phyloP scores from a whole-genome alignment of 305 asterid genomes.

The Fraxinus albicans region DNA sequence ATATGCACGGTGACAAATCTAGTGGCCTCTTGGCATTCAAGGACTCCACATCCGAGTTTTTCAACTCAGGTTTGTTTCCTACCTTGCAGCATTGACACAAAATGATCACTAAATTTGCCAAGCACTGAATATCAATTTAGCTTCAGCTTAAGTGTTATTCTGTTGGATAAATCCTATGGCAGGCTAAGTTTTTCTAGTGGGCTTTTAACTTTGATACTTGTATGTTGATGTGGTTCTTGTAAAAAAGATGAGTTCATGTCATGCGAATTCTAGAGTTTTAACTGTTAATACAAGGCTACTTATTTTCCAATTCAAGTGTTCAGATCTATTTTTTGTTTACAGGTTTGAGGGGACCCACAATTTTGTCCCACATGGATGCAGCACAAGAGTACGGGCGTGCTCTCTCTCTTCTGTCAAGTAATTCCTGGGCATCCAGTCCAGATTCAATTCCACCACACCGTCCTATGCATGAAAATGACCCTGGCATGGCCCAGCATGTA shows the following conservation, averaged over 20 bases:
- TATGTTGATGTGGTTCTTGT: background rate
- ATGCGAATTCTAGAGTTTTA: background rate
- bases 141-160: background rate
- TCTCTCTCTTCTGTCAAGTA: slow-evolving; percentile 99
- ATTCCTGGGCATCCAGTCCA: slow-evolving; percentile 59
- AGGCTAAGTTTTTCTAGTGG: background rate
- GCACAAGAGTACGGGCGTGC: slow-evolving; percentile 71
- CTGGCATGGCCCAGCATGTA: slow-evolving; percentile 32
- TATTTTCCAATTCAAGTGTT: background rate
- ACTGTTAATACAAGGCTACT: background rate
- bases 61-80: slow-evolving; percentile 52
- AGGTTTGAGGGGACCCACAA: slow-evolving; percentile 61
- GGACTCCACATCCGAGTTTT: slow-evolving; percentile 44
- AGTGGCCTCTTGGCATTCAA: slow-evolving; percentile 42
- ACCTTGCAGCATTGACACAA: background rate
- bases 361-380: slow-evolving; percentile 46
- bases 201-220: background rate
- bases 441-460: slow-evolving; percentile 38
- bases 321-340: background rate
- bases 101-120: background rate
- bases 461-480: slow-evolving; percentile 29
- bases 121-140: background rate
- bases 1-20: slow-evolving; percentile 42
- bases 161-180: background rate
- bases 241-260: background rate